A percentile compares a stretch with the other conserved stretches of the same genome.
Evolutionary conservation across 2,329 filamentous ascomycete species (phyloP).

Genomic region (Xylariales sp.): DNA sequence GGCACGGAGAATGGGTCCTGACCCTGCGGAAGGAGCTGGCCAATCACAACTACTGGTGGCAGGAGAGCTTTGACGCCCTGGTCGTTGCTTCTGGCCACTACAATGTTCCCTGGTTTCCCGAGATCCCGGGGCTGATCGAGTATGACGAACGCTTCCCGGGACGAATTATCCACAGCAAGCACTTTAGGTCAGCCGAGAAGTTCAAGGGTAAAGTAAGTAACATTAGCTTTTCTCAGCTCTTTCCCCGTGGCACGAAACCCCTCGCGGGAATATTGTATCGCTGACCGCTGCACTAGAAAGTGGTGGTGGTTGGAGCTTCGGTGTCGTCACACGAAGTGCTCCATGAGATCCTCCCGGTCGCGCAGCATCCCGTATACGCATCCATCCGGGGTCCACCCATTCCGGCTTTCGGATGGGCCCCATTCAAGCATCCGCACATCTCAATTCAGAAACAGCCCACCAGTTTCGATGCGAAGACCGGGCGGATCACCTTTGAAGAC

Average conservation of each 20-base stretch:
- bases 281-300: conserved; percentile 28
- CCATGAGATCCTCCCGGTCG: conserved; percentile 43
- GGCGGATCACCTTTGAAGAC: conserved; percentile 46
- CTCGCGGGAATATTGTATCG: neutral
- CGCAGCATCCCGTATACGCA: conserved; percentile 41
- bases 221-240: neutral
- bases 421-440: conserved; percentile 51
- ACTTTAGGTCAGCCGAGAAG: conserved; percentile 46
- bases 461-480: conserved; percentile 26
- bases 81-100: conserved; percentile 65
- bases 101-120: conserved; percentile 55
- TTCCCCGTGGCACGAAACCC: neutral
- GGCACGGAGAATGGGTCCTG: conserved; percentile 40
- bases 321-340: conserved; percentile 55
- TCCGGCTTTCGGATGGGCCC: conserved; percentile 49
- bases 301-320: conserved; percentile 53
- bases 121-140: conserved; percentile 49
- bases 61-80: conserved; percentile 53
- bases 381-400: conserved; percentile 42
- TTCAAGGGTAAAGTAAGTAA: conserved; percentile 25
- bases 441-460: conserved; percentile 37
- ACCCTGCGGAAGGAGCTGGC: conserved; percentile 40
- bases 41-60: conserved; percentile 33
- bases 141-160: conserved; percentile 50
- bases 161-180: conserved; percentile 62